Evolutionary conservation across 495 filamentous ascomycete species (phyloP), one percentile per base, ranked within the genome.

Genomic region (Schizothecium vesticola): DNA sequence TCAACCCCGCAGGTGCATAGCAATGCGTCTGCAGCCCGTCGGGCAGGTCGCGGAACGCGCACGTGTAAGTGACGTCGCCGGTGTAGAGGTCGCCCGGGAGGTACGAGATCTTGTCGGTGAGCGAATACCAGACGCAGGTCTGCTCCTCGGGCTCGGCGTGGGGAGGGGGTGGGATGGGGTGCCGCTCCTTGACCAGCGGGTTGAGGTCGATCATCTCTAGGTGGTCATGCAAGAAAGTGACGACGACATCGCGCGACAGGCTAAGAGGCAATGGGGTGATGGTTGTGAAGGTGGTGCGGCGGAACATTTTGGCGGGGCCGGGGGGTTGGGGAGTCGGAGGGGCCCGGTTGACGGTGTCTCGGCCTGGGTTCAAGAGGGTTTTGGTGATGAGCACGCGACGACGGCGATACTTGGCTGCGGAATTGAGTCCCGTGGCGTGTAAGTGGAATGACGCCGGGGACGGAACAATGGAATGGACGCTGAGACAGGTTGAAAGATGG

Each of bases 171-270:
- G 82, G 82, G 75, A 89, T 89, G 0, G 83, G 83, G 65, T 88
- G 83, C 56, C 90, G 85, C 51, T 89, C 85, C 59, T 89, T 85
- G 61, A 95, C 90, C 8, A 94, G 83, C 0, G 92, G 92, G 76
- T 93, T 95, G 26, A 93, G 81, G 57, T 91, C 88, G 72, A 94
- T 94, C 86, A 95, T 93, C 67, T 87, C 87, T 56, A 81, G 76
- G 74, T 93, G 90, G 73, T 87, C 85, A 77, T 92, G 90, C 7
- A 94, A 84, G 23, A 89, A 89, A 26, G 86, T 81, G 67, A 93
- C 73, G 26, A 91, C 91, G 13, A 84, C 84, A 70, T 89, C 81
- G 33, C 90, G 87, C 22, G 86, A 82, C 62, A 93, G 85, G 60
- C 81, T 81, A n/a, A 83, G 64, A 0, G 92, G 91, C 23, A 94